Evolutionary conservation across 495 filamentous ascomycete genomes (phyloP).

Genomic region (Halenospora varia): DNA sequence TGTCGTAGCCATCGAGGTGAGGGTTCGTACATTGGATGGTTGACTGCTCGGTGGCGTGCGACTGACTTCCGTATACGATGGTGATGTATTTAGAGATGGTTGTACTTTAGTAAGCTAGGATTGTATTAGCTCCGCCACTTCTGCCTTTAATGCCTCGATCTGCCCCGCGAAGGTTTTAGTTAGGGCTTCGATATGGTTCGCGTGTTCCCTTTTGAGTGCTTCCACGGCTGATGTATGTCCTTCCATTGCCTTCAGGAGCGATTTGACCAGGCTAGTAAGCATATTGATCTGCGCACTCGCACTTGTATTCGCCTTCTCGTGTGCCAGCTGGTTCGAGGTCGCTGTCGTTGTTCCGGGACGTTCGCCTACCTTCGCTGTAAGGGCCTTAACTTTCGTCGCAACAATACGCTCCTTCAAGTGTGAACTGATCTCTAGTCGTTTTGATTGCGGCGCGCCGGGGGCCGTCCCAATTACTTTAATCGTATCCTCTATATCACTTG

Average conservation of each 20-base stretch:
- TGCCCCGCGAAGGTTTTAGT: too few relatives aligned
- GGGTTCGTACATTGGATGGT: too few relatives aligned
- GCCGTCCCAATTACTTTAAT: constrained; percentile 5
- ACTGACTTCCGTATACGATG: too few relatives aligned
- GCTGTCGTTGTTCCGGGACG: background rate
- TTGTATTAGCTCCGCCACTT: too few relatives aligned
- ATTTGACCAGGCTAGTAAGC: constrained; percentile 1
- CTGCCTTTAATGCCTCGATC: too few relatives aligned
- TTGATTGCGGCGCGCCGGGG: constrained; percentile 3
- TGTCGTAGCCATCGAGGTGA: too few relatives aligned
- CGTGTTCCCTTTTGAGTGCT: too few relatives aligned
- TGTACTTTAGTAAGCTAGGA: too few relatives aligned
- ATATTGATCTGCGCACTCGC: background rate
- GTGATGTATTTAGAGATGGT: too few relatives aligned
- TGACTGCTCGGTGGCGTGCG: too few relatives aligned
- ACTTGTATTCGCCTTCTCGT: background rate
- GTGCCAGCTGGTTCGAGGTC: background rate
- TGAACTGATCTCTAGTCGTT: constrained; percentile 9
- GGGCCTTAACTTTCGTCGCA: constrained; percentile 10
- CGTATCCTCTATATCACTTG: constrained; percentile 10
- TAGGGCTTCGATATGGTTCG: too few relatives aligned
- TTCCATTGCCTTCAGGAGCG: constrained; percentile 1
- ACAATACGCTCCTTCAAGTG: constrained; percentile 9
- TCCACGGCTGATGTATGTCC: too few relatives aligned
- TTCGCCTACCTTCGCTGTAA: background rate